A percentile compares a stretch with the other conserved stretches of the same genome.
phyloP scores from a whole-genome alignment of 2,329 filamentous ascomycete genomes.

The Fusarium neocosmosporiellum region DNA sequence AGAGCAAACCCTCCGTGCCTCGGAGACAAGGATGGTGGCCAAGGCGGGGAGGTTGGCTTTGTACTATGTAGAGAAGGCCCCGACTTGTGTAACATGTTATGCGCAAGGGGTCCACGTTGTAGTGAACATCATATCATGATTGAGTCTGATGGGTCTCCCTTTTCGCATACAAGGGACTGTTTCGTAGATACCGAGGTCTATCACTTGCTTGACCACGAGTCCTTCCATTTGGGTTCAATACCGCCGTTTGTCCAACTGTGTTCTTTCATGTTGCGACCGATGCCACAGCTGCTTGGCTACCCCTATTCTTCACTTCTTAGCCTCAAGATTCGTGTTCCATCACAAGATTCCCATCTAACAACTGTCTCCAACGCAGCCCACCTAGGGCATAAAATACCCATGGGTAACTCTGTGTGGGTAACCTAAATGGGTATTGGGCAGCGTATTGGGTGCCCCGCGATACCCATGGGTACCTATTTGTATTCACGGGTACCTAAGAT shows the following conservation, averaged over 20 bases:
- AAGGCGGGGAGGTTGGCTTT: neutral
- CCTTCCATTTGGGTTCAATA: no score
- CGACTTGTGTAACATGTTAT: neutral
- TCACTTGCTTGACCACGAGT: neutral
- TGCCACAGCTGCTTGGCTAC: no score
- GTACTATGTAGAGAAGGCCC: neutral
- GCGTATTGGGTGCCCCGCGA: no score
- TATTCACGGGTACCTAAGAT: no score
- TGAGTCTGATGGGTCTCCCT: neutral
- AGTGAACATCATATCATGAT: neutral
- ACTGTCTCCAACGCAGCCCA: neutral
- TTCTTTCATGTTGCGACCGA: no score
- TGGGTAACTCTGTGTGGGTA: no score
- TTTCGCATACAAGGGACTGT: neutral
- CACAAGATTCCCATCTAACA: neutral
- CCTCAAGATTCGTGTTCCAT: neutral
- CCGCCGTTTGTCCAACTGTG: no score
- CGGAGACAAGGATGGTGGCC: neutral
- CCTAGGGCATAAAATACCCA: no score
- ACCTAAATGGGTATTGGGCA: no score
- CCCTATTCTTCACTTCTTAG: no score
- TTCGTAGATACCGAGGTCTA: neutral
- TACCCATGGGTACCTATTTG: no score
- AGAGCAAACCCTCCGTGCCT: neutral
- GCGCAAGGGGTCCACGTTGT: neutral